Evolutionary conservation across 2,329 filamentous ascomycete genomes (phyloP).

Genomic region (Penicillium sp.): DNA sequence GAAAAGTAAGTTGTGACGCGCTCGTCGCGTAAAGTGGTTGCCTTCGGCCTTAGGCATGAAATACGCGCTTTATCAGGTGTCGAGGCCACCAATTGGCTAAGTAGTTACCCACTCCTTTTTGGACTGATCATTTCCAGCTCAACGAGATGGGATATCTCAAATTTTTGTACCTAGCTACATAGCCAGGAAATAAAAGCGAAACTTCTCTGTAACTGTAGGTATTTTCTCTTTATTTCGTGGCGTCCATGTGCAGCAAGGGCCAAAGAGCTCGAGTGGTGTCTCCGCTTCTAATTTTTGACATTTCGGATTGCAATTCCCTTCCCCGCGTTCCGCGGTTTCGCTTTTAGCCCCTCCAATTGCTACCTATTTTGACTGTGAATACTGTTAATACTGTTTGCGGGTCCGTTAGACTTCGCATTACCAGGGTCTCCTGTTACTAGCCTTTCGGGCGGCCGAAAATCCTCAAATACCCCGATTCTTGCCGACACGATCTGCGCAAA

Average conservation of each 20-base stretch:
- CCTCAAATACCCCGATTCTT: background rate
- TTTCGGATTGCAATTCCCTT: background rate
- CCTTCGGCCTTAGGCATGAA: conserved; percentile 15
- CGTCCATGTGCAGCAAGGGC: background rate
- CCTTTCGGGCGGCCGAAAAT: background rate
- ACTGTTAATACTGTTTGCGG: background rate
- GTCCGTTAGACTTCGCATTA: background rate
- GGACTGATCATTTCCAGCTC: background rate
- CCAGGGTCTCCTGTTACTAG: background rate
- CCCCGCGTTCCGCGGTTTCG: background rate
- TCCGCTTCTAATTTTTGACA: background rate
- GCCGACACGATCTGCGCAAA: background rate
- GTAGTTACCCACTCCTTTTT: background rate
- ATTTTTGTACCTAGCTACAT: no score
- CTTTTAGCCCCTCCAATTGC: background rate
- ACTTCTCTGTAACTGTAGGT: no score
- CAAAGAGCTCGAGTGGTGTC: conserved; percentile 1
- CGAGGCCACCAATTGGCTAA: background rate
- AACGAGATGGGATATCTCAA: background rate
- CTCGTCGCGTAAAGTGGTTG: conserved; percentile 36
- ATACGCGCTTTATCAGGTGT: background rate
- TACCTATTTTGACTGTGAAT: background rate
- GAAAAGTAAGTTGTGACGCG: conserved; percentile 19
- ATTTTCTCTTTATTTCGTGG: background rate
- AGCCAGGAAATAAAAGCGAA: background rate